Conservation (phyloP, 176 grass and related monocot genomes). For the barley (Hordeum vulgare) region MorexV3_pseudomolecules_assembly NC_058523.1:377128915-377129414, state of each 20-base stretch:
- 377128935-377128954: background rate
- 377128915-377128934: background rate
- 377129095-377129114: background rate
- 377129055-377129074: background rate
- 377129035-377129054: background rate
- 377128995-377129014: background rate
- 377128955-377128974: background rate
- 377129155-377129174: background rate
- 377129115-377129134: background rate
- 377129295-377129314: background rate
- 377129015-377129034: background rate
- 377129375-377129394: background rate
- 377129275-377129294: background rate
- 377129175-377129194: background rate
- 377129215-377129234: background rate
- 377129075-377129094: background rate
- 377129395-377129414: background rate
- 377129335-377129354: background rate
- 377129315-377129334: background rate
- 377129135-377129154: background rate
- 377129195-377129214: background rate
- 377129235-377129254: background rate
- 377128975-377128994: background rate
- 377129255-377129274: background rate
- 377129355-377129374: background rate